Evolutionary conservation across 2,329 filamentous ascomycete species (phyloP), one percentile per base, ranked within the genome.

Genomic region (Cyanodermella asteris): DNA sequence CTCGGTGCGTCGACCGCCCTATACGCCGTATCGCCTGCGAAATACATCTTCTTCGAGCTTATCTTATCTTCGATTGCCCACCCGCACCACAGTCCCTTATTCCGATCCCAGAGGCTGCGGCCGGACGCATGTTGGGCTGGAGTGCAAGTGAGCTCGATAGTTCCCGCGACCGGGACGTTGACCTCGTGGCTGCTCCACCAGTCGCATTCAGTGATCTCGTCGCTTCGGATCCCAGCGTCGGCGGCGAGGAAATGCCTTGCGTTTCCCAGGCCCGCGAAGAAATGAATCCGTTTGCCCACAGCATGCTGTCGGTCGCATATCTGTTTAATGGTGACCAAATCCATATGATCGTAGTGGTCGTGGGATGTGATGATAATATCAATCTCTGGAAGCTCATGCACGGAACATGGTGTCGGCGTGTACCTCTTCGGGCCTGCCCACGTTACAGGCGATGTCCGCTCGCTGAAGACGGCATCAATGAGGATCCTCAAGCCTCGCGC

Each of bases 261-360:
- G 22, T 36, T 39, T 12, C 51, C 46, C 16, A 59, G 33, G 0
- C 38, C 46, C 14, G 47, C 53, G 22, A 59, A 42, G 30, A 57
- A 54, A 23, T 49, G 47, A 16, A 56, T 19, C 4, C 42, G 31
- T n/a, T n/a, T n/a, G n/a, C n/a, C n/a, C 0, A 21, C 13, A 6
- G 45, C 43, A 10, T 44, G 42, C 20, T 46, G 45, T 16, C 40
- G 43, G 20, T 32, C 34, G 32, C 52, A 53, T 11, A 58, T 34
- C 13, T 45, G 38, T 29, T 37, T 45, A 19, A 65, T 39, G 0
- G 55, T 56, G 11, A 47, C 42, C 5, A 46, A 40, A 31, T 64
- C 58, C 24, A 64, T 45, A 30, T 65, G 61, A 33, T 65, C 59
- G 34, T 62, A 64, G 35, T 65, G 61, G 33, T 63, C 59, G 37